A percentile compares a stretch with the other conserved stretches of the same genome.
These are phyloP conservation scores for Malus hybrid DNA, from an alignment of 331 rosid species.

Conservation along the genomic window DNA sequence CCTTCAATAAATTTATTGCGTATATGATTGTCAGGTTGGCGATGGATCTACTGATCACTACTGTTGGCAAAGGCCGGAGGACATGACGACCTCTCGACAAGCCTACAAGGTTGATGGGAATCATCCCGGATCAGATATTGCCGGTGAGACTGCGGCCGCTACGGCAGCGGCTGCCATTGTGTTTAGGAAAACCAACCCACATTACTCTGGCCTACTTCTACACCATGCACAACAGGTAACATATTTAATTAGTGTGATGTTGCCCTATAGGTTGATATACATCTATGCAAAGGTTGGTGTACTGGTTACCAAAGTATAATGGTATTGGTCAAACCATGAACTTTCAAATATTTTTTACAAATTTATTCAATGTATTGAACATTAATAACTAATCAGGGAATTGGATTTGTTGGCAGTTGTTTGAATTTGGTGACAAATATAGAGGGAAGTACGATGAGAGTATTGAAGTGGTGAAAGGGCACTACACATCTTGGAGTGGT, in stretches of 20 bases:
- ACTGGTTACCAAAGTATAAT: conserved; percentile 1
- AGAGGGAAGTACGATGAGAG: conserved; percentile 73
- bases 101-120: conserved; percentile 53
- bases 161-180: conserved; percentile 68
- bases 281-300: not conserved
- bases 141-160: conserved; percentile 71
- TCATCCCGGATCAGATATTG: conserved; percentile 72
- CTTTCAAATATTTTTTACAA: not conserved
- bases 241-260: not conserved
- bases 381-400: not conserved
- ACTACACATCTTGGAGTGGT: conserved; percentile 73
- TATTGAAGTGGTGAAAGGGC: conserved; percentile 48
- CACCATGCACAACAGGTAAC: conserved; percentile 74
- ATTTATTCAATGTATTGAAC: not conserved
- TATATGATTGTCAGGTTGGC: conserved; percentile 46
- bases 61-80: conserved; percentile 94
- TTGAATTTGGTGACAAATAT: conserved; percentile 69
- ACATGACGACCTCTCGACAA: conserved; percentile 72
- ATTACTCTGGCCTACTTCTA: conserved; percentile 61
- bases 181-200: conserved; percentile 65
- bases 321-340: not conserved
- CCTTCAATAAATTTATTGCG: not conserved
- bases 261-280: not conserved
- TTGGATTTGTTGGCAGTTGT: conserved; percentile 40
- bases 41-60: conserved; percentile 80